phyloP scores from a whole-genome alignment of 1,139 yeast species.

The Blastobotrys apis region DNA sequence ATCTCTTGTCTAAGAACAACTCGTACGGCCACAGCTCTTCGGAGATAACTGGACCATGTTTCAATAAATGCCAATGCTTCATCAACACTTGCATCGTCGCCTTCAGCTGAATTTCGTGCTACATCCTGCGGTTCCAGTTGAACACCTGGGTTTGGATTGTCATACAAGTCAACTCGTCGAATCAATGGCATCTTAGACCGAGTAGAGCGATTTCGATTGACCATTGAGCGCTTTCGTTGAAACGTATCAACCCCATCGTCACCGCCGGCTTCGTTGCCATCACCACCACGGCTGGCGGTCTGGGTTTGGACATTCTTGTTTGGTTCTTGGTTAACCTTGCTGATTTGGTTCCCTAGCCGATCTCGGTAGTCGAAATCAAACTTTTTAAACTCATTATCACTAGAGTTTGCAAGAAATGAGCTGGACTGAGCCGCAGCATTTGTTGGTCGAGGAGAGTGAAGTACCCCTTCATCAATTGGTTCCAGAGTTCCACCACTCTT shows the following conservation, averaged over 20 bases:
- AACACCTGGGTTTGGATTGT: conserved; percentile 21
- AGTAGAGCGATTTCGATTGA: conserved; percentile 5
- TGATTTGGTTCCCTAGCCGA: neutral
- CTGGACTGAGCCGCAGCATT: neutral
- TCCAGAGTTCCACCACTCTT: neutral
- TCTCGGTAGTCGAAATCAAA: conserved; percentile 21
- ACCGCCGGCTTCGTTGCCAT: too few species aligned
- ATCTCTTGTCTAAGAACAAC: conserved; percentile 32
- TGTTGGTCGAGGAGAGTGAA: neutral
- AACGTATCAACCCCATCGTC: too few species aligned
- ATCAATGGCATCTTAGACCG: conserved; percentile 18
- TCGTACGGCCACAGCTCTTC: conserved; percentile 34
- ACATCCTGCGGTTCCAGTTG: conserved; percentile 11
- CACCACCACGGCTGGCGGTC: too few species aligned
- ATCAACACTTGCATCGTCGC: conserved; percentile 20
- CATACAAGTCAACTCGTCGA: conserved; percentile 25
- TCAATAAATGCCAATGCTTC: conserved; percentile 33
- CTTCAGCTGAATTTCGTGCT: neutral
- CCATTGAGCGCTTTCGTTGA: conserved; percentile 13
- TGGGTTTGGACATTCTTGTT: neutral
- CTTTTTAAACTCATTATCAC: conserved; percentile 15
- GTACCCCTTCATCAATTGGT: neutral
- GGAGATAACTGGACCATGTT: conserved; percentile 35
- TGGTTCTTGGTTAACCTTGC: neutral
- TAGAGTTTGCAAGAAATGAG: neutral